Percentiles rank a stretch among this genome's conserved stretches.
phyloP scores from a whole-genome alignment of 495 filamentous ascomycete genomes.

The Podospora pseudocomata region DNA sequence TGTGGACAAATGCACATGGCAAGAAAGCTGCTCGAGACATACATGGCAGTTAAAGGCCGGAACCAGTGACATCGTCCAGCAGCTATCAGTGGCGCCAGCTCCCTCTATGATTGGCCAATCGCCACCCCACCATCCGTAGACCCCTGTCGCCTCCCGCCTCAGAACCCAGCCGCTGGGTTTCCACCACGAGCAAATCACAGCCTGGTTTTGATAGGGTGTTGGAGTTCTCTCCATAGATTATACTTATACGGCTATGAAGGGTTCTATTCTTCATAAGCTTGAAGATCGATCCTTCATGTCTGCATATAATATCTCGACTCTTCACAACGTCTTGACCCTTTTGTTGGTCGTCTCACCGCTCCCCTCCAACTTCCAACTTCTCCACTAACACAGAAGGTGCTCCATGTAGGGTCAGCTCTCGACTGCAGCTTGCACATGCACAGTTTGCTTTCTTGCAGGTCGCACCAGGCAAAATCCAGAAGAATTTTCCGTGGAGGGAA shows the following conservation, averaged over 20 bases:
- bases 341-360: neutral
- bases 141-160: slow-evolving; percentile 1
- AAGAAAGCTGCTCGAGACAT: neutral
- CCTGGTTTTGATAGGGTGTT: neutral
- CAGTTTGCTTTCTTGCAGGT: neutral
- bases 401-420: neutral
- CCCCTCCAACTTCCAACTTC: neutral
- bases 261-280: neutral
- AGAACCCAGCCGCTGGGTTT: neutral
- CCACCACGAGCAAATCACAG: neutral
- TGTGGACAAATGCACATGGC: neutral
- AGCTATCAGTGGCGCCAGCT: slow-evolving; percentile 18
- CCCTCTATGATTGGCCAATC: slow-evolving; percentile 20
- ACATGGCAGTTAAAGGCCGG: neutral
- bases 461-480: neutral
- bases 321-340: neutral
- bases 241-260: neutral
- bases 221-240: neutral
- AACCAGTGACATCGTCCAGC: slow-evolving; percentile 23
- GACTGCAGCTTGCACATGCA: neutral
- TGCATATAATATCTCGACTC: no score
- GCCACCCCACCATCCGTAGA: neutral
- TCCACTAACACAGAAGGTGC: neutral
- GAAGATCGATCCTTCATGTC: no score
- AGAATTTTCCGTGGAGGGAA: neutral